A percentile compares a stretch with the other conserved stretches of the same genome.
phyloP scores from a whole-genome alignment of 2,329 filamentous ascomycete genomes.

The Stylonectria norvegica region DNA sequence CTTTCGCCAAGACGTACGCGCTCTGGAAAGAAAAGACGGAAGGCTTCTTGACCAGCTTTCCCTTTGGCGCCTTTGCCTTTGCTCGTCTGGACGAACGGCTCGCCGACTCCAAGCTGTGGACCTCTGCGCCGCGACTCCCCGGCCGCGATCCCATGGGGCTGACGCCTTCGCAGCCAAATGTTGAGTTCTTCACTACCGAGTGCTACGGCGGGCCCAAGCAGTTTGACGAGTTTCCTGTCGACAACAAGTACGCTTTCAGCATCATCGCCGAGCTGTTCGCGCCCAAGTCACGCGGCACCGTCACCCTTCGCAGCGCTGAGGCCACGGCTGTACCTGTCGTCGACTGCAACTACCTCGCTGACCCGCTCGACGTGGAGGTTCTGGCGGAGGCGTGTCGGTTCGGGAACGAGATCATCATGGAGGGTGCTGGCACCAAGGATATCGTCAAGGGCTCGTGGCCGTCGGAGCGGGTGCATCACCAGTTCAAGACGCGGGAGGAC shows the following conservation, averaged over 20 bases:
- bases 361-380: constrained; percentile 57
- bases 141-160: constrained; percentile 63
- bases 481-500: constrained; percentile 45
- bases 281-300: constrained; percentile 53
- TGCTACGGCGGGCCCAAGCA: constrained; percentile 60
- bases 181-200: constrained; percentile 62
- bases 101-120: constrained; percentile 52
- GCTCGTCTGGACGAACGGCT: constrained; percentile 60
- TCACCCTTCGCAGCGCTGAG: constrained; percentile 48
- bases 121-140: constrained; percentile 41
- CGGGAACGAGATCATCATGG: constrained; percentile 58
- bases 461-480: constrained; percentile 47
- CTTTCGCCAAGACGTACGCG: constrained; percentile 46
- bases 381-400: constrained; percentile 56
- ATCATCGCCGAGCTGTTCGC: constrained; percentile 57
- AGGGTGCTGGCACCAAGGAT: constrained; percentile 55
- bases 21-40: constrained; percentile 57
- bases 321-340: constrained; percentile 52
- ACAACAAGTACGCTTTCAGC: constrained; percentile 54
- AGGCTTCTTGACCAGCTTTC: constrained; percentile 58
- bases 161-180: constrained; percentile 52
- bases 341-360: constrained; percentile 55
- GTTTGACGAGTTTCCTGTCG: constrained; percentile 49
- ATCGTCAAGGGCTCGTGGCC: constrained; percentile 62
- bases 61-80: constrained; percentile 61